Conservation (phyloP, 1,284 basidiomycete genomes). For the Sporisorium scitamineum region DNA sequence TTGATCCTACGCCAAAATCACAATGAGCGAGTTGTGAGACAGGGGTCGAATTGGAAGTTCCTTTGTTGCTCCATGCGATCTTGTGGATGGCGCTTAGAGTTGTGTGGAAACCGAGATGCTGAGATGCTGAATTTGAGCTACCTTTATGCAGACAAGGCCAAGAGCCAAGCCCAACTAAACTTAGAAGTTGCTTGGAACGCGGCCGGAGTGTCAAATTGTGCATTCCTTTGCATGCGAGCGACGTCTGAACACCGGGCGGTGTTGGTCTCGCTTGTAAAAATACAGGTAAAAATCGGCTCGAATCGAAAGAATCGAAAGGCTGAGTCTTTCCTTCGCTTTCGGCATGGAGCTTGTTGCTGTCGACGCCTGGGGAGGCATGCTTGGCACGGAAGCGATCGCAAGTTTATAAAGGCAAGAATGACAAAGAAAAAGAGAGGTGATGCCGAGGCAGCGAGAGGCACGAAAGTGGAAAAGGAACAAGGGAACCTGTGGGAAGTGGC, state of each 20-base stretch:
- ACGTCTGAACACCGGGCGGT: background rate
- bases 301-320: background rate
- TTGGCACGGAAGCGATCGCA: too few species aligned
- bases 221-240: constrained; percentile 1
- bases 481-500: background rate
- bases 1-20: too few species aligned
- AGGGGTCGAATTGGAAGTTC: background rate
- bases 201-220: constrained; percentile 27
- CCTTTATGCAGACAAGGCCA: too few species aligned
- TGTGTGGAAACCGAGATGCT: background rate
- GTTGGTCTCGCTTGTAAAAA: constrained; percentile 2
- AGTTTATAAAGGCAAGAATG: background rate
- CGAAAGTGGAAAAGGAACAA: background rate
- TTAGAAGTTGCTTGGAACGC: constrained; percentile 6
- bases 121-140: background rate
- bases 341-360: background rate
- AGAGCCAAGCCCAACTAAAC: background rate
- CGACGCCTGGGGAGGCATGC: too few species aligned
- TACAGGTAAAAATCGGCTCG: background rate
- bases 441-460: too few species aligned
- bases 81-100: background rate
- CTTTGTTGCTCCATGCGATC: background rate
- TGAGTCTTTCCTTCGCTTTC: background rate
- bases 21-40: too few species aligned
- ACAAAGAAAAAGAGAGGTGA: background rate